Conservation (phyloP, 768 basidiomycete species). For the Tylopilus sp. region DNA sequence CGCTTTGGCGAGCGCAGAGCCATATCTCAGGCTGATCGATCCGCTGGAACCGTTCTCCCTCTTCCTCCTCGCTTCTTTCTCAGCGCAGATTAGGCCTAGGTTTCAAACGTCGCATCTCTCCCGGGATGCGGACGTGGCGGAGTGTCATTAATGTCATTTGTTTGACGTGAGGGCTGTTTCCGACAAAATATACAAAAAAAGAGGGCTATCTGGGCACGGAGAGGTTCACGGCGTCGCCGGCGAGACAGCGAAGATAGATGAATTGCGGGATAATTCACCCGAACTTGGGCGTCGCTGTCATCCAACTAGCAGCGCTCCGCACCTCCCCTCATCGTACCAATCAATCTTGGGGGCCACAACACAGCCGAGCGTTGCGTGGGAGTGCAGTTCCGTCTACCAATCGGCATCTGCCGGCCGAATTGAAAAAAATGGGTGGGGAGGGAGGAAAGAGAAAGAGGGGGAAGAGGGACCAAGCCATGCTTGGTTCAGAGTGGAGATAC, state of each 20-base stretch:
- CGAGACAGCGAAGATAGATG: neutral
- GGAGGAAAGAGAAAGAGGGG: neutral
- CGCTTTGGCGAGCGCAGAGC: conserved; percentile 4
- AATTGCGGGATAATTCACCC: conserved; percentile 9
- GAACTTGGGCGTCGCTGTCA: neutral
- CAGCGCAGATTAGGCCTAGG: conserved; percentile 13
- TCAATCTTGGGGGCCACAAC: conserved; percentile 19
- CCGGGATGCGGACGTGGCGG: neutral
- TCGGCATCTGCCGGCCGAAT: conserved; percentile 31
- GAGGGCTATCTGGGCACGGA: neutral
- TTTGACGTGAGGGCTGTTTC: neutral
- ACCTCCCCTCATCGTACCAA: conserved; percentile 12
- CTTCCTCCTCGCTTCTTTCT: neutral
- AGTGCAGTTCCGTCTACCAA: neutral
- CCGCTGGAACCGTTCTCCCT: conserved; percentile 7
- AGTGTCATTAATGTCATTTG: neutral
- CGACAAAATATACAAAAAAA: neutral
- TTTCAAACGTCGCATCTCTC: conserved; percentile 7
- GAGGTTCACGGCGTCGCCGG: neutral
- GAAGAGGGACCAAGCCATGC: neutral
- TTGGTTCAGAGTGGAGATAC: conserved; percentile 22
- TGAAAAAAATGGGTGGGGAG: neutral
- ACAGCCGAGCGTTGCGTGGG: conserved; percentile 29
- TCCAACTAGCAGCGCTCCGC: conserved; percentile 10
- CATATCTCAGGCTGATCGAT: conserved; percentile 5